A percentile compares a stretch with the other conserved stretches of the same genome.
Evolutionary conservation across 2,329 filamentous ascomycete species (phyloP).

Genomic region (Fusarium sp.): DNA sequence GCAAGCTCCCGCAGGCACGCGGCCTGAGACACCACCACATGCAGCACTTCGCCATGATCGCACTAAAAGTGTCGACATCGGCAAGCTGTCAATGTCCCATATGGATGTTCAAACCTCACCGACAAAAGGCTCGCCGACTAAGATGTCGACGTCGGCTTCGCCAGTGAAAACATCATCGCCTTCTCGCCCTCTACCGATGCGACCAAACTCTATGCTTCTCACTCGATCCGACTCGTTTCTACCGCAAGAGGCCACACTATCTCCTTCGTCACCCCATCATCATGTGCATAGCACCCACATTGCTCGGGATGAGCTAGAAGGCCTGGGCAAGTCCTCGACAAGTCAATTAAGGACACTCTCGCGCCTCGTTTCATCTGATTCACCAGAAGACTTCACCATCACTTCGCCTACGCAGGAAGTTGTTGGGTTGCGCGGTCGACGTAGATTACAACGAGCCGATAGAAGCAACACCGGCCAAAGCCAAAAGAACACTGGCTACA

Average conservation of each 20-base stretch:
- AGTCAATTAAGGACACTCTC: conserved; percentile 89
- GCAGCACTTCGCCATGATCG: conserved; percentile 60
- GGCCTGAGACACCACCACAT: conserved; percentile 55
- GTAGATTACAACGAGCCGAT: conserved; percentile 80
- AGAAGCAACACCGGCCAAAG: conserved; percentile 61
- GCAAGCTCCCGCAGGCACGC: conserved; percentile 67
- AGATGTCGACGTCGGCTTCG: conserved; percentile 1
- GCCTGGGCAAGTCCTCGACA: conserved; percentile 88
- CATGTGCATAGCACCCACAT: conserved; percentile 57
- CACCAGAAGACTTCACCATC: conserved; percentile 83
- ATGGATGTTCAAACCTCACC: conserved; percentile 56
- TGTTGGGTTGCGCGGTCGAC: conserved; percentile 83
- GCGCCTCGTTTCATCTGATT: conserved; percentile 79
- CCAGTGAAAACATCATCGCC: conserved; percentile 48
- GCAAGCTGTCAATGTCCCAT: conserved; percentile 63
- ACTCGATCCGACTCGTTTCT: conserved; percentile 67
- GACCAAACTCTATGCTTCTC: conserved; percentile 71
- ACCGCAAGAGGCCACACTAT: conserved; percentile 49
- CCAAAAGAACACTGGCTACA: conserved; percentile 65
- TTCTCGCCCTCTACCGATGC: conserved; percentile 55
- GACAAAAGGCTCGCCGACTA: conserved; percentile 19
- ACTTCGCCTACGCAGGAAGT: conserved; percentile 85
- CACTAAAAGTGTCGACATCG: conserved; percentile 73
- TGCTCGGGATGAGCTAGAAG: conserved; percentile 78
- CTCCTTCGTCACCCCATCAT: conserved; percentile 45